Conservation (phyloP, 148 eudicot genomes). For the Chenopodium berlandieri region DNA sequence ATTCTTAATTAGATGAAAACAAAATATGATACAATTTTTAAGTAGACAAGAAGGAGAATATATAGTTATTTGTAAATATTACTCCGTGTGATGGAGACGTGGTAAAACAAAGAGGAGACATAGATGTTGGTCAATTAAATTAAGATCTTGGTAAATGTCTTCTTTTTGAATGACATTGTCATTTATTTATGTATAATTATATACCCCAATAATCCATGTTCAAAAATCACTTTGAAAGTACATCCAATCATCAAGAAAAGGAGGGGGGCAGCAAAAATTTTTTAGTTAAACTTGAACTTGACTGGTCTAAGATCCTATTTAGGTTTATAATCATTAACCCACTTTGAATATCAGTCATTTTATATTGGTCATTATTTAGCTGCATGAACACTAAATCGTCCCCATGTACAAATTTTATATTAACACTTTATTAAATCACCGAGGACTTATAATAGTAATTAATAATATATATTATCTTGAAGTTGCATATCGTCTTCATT, state of each 20-base stretch:
- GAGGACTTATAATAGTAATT: not conserved
- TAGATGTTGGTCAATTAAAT: not conserved
- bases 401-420: slow-evolving; percentile 19
- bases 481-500: not conserved
- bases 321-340: slow-evolving; percentile 14
- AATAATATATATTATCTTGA: slow-evolving; percentile 22
- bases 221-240: slow-evolving; percentile 6
- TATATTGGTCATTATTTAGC: not conserved
- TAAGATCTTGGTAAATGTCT: not conserved
- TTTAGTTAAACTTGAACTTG: slow-evolving; percentile 17
- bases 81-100: too few species aligned
- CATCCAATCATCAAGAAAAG: slow-evolving; percentile 29
- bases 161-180: not conserved
- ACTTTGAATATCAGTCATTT: slow-evolving; percentile 10
- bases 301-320: slow-evolving; percentile 29
- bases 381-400: slow-evolving; percentile 7
- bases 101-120: not conserved
- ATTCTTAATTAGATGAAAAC: too few species aligned
- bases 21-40: too few species aligned
- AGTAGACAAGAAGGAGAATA: too few species aligned
- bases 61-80: too few species aligned
- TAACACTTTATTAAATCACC: not conserved
- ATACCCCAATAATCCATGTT: slow-evolving; percentile 5
- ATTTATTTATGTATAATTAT: not conserved
- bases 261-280: not conserved